Base-by-base conservation (phyloP, 2,329 filamentous ascomycete species). In the Cadophora sp. region DNA sequence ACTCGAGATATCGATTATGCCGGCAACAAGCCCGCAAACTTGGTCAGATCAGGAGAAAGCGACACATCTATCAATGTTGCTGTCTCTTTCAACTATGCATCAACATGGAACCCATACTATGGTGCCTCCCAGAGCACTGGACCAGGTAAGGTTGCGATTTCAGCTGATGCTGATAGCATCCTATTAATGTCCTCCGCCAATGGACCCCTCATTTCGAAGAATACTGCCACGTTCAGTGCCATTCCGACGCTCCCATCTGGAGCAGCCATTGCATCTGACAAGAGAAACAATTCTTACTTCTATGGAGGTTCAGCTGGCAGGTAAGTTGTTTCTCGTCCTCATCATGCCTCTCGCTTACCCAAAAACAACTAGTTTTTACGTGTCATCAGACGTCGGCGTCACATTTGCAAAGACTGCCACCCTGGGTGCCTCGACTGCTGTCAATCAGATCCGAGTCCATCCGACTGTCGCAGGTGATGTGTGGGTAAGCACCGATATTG, bases 391-490 rank as follows among this genome's bases (percentile, higher is more conserved):
- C 73, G 78, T 77, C 0, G 86, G 81, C 0, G 72, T 78, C 0
- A 83, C 82, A 8, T 88, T 88, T 71, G 72, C 79, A 4, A 61
- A 66, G 40, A 62, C 67, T 11, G 62, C 43, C n/a, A 50, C 66
- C 2, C 62, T 68, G 1, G 68, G 63, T 6, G 27, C 66, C 34
- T 67, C 67, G 1, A 81, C 77, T 1, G 75, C 79, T 22, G 79
- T 91, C 66, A 87, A 87, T 48, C 82, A 65, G 37, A 64, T 70
- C 31, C 63, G 66, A n/a, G 82, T 81, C 0, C 83, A 89, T 69
- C 87, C 88, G 0, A 81, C 83, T 6, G 80, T 81, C 12, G 85
- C 87, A 0, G 89, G 90, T 14, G 86, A 89, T 59, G 82, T 92
- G 59, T 87, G 83, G 77, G 85, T 86, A 1, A 86, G 86, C 0